phyloP scores from a whole-genome alignment of 2,329 filamentous ascomycete species.

The Penicillium sp. region DNA sequence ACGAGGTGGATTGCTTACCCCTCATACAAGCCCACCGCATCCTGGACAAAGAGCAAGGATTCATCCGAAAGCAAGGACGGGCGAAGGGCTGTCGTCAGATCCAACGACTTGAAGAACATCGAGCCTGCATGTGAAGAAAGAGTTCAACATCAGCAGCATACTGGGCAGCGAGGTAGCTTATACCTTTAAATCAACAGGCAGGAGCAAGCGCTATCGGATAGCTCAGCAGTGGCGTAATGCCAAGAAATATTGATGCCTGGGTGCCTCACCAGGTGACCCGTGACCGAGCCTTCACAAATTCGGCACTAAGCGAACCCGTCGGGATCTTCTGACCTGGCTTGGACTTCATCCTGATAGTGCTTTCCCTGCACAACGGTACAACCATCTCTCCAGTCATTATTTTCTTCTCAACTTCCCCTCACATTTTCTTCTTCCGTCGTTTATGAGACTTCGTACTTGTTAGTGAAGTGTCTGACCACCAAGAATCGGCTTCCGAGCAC shows the following conservation, averaged over 20 bases:
- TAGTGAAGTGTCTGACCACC: background rate
- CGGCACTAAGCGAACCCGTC: conserved; percentile 17
- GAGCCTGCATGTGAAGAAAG: conserved; percentile 49
- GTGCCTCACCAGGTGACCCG: conserved; percentile 6
- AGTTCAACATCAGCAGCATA: conserved; percentile 14
- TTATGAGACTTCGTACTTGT: background rate
- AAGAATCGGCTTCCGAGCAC: background rate
- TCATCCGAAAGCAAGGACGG: conserved; percentile 91
- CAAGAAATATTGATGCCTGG: conserved; percentile 8
- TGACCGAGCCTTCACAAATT: conserved; percentile 6
- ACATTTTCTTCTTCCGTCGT: background rate
- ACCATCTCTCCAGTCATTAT: background rate
- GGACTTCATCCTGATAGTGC: background rate
- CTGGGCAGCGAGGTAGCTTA: conserved; percentile 8
- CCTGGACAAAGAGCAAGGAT: conserved; percentile 91
- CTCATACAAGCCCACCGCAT: conserved; percentile 95
- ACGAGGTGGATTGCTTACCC: conserved; percentile 59
- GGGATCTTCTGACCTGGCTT: conserved; percentile 13
- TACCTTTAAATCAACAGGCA: background rate
- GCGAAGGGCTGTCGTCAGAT: conserved; percentile 93
- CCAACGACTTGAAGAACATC: conserved; percentile 96
- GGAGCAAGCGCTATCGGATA: background rate
- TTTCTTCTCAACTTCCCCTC: background rate
- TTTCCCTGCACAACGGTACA: background rate
- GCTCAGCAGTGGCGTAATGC: conserved; percentile 6